phyloP scores from a whole-genome alignment of 2,329 filamentous ascomycete species.

The Gnomoniopsis sp. region DNA sequence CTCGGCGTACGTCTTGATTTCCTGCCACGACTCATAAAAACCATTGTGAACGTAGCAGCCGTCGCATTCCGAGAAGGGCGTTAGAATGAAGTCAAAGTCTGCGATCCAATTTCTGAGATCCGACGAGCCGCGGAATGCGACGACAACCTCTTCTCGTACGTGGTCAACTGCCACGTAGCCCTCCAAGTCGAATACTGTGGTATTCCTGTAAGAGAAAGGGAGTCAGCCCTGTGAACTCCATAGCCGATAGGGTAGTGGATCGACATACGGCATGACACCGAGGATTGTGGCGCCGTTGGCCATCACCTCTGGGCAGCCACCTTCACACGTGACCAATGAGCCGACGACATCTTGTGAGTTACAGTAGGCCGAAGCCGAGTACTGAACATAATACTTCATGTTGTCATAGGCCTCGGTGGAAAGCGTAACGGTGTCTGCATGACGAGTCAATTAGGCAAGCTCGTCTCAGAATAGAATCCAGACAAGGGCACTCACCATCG shows the following conservation, averaged over 20 bases:
- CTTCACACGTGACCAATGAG: conserved; percentile 38
- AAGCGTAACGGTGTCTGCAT: conserved; percentile 21
- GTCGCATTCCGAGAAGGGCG: conserved; percentile 24
- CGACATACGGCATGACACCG: conserved; percentile 37
- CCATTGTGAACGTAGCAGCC: conserved; percentile 54
- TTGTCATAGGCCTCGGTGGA: conserved; percentile 32
- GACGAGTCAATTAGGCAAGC: conserved; percentile 6
- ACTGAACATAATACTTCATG: conserved; percentile 49
- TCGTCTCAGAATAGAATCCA: background rate
- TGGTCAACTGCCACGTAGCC: conserved; percentile 52
- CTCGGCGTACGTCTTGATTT: conserved; percentile 42
- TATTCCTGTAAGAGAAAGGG: conserved; percentile 10
- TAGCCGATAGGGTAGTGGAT: background rate
- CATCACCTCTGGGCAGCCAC: conserved; percentile 42
- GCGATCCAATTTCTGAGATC: conserved; percentile 61
- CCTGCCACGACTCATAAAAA: conserved; percentile 57
- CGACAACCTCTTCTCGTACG: conserved; percentile 49
- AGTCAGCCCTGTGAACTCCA: background rate
- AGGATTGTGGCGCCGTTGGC: conserved; percentile 40
- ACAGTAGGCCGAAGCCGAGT: conserved; percentile 52
- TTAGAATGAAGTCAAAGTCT: conserved; percentile 43
- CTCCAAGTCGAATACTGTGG: conserved; percentile 31
- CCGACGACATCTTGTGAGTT: conserved; percentile 41
- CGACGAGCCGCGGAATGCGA: conserved; percentile 57
- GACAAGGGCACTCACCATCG: conserved; percentile 5